Evolutionary conservation across 805 yeast species (phyloP).

Genomic region (Zygoascus ofunaensis): DNA sequence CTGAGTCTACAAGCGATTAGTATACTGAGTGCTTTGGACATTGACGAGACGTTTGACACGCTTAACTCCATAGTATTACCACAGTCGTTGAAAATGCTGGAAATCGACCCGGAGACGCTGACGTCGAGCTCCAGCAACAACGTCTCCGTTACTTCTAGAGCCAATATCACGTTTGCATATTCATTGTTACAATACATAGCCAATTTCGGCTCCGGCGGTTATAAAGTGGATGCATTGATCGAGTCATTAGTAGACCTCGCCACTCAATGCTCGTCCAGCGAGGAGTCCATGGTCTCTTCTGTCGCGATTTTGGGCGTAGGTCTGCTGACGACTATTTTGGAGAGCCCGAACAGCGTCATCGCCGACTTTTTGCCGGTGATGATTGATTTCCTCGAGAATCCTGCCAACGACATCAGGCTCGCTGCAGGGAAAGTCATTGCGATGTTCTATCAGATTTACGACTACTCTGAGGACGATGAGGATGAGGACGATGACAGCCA

Average conservation of each 20-base stretch:
- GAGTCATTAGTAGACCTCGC: slow-evolving; percentile 22
- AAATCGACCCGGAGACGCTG: slow-evolving; percentile 13
- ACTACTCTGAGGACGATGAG: slow-evolving; percentile 35
- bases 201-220: slow-evolving; percentile 29
- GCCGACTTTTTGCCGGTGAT: slow-evolving; percentile 35
- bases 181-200: slow-evolving; percentile 24
- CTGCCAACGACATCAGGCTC: slow-evolving; percentile 39
- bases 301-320: slow-evolving; percentile 26
- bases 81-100: background rate
- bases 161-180: slow-evolving; percentile 22
- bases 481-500: slow-evolving; percentile 33
- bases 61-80: slow-evolving; percentile 9
- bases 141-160: slow-evolving; percentile 13
- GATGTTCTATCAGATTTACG: slow-evolving; percentile 42
- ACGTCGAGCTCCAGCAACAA: slow-evolving; percentile 5
- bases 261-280: slow-evolving; percentile 16
- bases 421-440: slow-evolving; percentile 52
- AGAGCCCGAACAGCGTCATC: slow-evolving; percentile 34
- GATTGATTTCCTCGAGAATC: slow-evolving; percentile 36
- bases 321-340: slow-evolving; percentile 20
- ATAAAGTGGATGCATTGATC: slow-evolving; percentile 22
- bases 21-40: slow-evolving; percentile 21
- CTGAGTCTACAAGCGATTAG: slow-evolving; percentile 24
- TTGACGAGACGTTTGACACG: slow-evolving; percentile 18
- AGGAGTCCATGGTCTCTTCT: slow-evolving; percentile 20